Conservation (phyloP, 352 stramenopile genomes). For the Phytophthora hybrid region DNA sequence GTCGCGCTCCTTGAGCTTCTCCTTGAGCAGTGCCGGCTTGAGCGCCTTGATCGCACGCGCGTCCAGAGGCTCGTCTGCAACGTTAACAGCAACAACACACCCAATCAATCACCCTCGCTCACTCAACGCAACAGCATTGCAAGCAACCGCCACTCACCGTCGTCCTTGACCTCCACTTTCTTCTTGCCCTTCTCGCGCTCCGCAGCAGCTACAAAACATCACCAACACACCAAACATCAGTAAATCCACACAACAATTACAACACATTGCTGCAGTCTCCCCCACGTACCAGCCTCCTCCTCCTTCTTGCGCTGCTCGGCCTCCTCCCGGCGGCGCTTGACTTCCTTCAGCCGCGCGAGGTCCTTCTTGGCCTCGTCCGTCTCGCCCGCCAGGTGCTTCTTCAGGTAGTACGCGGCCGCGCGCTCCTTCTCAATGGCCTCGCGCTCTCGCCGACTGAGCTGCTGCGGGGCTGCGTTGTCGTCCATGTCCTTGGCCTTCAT, state of each 20-base stretch:
- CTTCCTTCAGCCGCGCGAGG: slow-evolving; percentile 77
- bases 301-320: slow-evolving; percentile 82
- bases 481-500: slow-evolving; percentile 91
- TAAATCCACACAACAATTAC: not conserved
- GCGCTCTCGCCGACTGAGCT: slow-evolving; percentile 85
- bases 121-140: not conserved
- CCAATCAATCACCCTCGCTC: slow-evolving; percentile 3
- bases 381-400: slow-evolving; percentile 87
- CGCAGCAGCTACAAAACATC: slow-evolving; percentile 47
- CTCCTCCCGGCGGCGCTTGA: slow-evolving; percentile 85
- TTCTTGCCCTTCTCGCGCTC: slow-evolving; percentile 76
- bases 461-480: slow-evolving; percentile 57
- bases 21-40: slow-evolving; percentile 89
- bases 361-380: slow-evolving; percentile 91
- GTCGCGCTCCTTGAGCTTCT: slow-evolving; percentile 87
- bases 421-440: slow-evolving; percentile 90
- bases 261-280: not conserved
- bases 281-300: slow-evolving; percentile 67
- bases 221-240: slow-evolving; percentile 2
- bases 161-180: slow-evolving; percentile 65
- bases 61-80: slow-evolving; percentile 78
- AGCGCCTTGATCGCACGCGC: slow-evolving; percentile 86
- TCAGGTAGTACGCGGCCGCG: slow-evolving; percentile 76
- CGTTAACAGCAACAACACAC: not conserved
- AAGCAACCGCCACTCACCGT: slow-evolving; percentile 48